A percentile compares a stretch with the other conserved stretches of the same genome.
phyloP scores from a whole-genome alignment of 179 eudicot genomes.

The Heliamphora ciliata region DNA sequence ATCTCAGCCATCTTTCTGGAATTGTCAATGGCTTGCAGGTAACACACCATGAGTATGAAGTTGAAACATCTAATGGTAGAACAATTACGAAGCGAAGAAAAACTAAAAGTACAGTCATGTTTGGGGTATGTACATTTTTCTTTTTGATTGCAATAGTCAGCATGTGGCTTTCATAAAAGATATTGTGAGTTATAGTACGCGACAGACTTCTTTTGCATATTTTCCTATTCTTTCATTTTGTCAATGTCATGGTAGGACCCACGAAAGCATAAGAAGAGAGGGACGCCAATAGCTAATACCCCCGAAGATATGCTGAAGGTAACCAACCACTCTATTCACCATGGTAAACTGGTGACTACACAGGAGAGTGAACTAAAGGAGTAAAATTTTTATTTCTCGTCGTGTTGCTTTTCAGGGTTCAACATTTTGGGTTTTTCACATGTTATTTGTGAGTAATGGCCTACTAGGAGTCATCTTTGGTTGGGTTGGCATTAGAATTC shows the following conservation, averaged over 20 bases:
- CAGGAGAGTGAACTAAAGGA: not conserved
- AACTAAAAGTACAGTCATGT: constrained; percentile 89
- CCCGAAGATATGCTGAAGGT: constrained; percentile 61
- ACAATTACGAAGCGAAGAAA: constrained; percentile 74
- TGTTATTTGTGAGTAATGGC: not conserved
- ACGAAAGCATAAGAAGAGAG: constrained; percentile 56
- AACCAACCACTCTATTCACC: constrained; percentile 16
- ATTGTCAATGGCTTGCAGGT: constrained; percentile 42
- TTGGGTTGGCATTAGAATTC: not conserved
- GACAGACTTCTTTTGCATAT: not conserved
- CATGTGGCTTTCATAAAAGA: not conserved
- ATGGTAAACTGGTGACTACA: not conserved
- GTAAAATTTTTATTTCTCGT: not conserved
- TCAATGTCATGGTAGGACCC: constrained; percentile 48
- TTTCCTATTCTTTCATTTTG: not conserved
- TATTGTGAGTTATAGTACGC: not conserved
- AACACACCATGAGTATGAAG: constrained; percentile 86
- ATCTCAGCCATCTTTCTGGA: constrained; percentile 9
- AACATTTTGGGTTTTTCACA: not conserved
- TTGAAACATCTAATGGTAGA: constrained; percentile 73
- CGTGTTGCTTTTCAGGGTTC: not conserved
- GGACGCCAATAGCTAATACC: constrained; percentile 52
- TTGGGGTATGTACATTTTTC: constrained; percentile 46
- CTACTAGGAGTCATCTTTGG: not conserved
- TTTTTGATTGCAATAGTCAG: not conserved